Evolutionary conservation across 768 basidiomycete species (phyloP).

Genomic region (Multifurca ochricompacta): DNA sequence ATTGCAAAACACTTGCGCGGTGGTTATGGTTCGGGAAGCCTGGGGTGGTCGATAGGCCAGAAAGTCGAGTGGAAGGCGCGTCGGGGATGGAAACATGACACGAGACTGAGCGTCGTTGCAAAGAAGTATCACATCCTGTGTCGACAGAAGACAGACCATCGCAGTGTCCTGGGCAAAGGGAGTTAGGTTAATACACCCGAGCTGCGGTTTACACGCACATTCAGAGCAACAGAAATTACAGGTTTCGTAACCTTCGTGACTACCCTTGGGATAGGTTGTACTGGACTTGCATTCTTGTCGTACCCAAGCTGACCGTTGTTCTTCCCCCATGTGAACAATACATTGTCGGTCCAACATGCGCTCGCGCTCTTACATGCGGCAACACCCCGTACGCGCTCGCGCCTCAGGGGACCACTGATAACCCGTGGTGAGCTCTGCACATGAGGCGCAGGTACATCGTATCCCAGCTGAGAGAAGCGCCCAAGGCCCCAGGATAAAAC

Average conservation of each 20-base stretch:
- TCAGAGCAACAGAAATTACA: constrained; percentile 65
- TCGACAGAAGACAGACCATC: constrained; percentile 73
- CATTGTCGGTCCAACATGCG: constrained; percentile 72
- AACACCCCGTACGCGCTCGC: constrained; percentile 70
- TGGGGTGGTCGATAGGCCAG: constrained; percentile 76
- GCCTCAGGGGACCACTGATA: constrained; percentile 67
- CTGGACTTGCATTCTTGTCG: constrained; percentile 61
- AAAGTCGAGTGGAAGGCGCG: constrained; percentile 35
- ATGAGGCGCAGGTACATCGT: constrained; percentile 55
- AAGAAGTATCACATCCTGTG: constrained; percentile 74
- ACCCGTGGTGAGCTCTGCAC: constrained; percentile 70
- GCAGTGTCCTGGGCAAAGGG: constrained; percentile 57
- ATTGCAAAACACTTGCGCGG: constrained; percentile 71
- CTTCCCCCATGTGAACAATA: constrained; percentile 87
- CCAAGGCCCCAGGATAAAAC: constrained; percentile 89
- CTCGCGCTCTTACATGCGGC: constrained; percentile 84
- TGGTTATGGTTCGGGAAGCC: constrained; percentile 56
- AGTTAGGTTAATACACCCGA: not conserved
- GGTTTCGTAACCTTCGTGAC: constrained; percentile 70
- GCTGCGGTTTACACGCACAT: constrained; percentile 38
- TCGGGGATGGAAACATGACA: constrained; percentile 62
- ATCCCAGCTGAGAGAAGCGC: constrained; percentile 84
- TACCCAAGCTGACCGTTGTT: constrained; percentile 92
- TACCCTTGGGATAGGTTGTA: constrained; percentile 70
- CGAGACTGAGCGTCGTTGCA: constrained; percentile 71